Percentiles rank a stretch among this genome's conserved stretches.
These are phyloP conservation scores for Pseudogymnoascus sp. DNA, from an alignment of 2,329 filamentous ascomycete genomes.

Conservation along the genomic window DNA sequence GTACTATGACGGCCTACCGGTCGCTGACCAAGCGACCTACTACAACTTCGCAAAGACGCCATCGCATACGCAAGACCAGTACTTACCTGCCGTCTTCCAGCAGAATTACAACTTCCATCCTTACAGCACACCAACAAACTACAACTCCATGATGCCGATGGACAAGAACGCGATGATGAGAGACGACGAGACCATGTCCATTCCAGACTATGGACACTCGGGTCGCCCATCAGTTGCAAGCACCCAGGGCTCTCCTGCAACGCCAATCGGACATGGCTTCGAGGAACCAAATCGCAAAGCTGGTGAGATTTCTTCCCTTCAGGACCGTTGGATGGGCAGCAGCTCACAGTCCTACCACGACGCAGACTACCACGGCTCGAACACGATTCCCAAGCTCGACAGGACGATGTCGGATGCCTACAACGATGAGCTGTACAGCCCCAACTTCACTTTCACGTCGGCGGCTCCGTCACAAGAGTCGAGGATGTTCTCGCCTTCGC, in stretches of 20 bases:
- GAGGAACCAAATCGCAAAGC: slow-evolving; percentile 42
- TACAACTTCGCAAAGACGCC: slow-evolving; percentile 28
- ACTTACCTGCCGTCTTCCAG: slow-evolving; percentile 32
- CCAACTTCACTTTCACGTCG: slow-evolving; percentile 53
- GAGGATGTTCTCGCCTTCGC: slow-evolving; percentile 37
- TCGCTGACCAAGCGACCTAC: slow-evolving; percentile 32
- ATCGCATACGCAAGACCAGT: slow-evolving; percentile 27
- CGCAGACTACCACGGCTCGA: slow-evolving; percentile 46
- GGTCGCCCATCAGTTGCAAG: slow-evolving; percentile 45
- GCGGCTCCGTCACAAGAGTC: slow-evolving; percentile 43
- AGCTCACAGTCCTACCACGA: slow-evolving; percentile 55
- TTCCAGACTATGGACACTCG: slow-evolving; percentile 24
- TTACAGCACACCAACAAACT: slow-evolving; percentile 29
- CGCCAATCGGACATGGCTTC: slow-evolving; percentile 45
- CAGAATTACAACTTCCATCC: slow-evolving; percentile 36
- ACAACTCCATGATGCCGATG: slow-evolving; percentile 21
- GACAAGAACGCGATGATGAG: slow-evolving; percentile 18
- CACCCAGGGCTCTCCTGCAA: slow-evolving; percentile 55
- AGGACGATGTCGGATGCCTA: slow-evolving; percentile 82
- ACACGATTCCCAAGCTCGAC: slow-evolving; percentile 66
- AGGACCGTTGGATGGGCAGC: slow-evolving; percentile 46
- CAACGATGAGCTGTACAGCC: slow-evolving; percentile 77
- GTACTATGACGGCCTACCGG: slow-evolving; percentile 34
- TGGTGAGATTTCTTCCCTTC: slow-evolving; percentile 40
- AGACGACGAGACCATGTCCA: slow-evolving; percentile 26